These are phyloP conservation scores for Diplodia mutila DNA, from an alignment of 2,329 filamentous ascomycete genomes.

Conservation along the genomic window DNA sequence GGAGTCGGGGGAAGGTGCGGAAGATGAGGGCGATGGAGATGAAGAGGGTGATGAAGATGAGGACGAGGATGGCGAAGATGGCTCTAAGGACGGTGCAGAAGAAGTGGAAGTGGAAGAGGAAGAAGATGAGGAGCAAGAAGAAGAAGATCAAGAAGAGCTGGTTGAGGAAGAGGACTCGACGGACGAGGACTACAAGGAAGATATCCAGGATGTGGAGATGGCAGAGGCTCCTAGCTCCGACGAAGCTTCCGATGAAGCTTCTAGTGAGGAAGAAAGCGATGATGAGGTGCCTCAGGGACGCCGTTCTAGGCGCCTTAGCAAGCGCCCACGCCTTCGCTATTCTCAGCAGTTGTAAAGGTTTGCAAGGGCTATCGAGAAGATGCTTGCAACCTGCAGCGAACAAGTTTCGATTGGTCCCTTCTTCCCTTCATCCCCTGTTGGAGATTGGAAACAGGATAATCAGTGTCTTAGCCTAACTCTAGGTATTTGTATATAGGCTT, in stretches of 20 bases:
- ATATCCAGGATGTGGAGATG: background rate
- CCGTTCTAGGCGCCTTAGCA: background rate
- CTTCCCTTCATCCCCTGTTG: background rate
- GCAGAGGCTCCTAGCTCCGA: background rate
- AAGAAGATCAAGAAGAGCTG: background rate
- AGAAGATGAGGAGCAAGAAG: background rate
- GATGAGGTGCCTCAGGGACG: background rate
- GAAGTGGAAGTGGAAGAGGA: background rate
- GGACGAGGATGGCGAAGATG: background rate
- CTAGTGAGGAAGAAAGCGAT: background rate
- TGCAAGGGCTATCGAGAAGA: background rate
- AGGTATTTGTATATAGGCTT: background rate
- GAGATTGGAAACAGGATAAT: background rate
- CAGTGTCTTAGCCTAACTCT: background rate
- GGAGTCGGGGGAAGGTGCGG: background rate
- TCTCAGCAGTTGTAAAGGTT: background rate
- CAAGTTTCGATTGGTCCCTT: background rate
- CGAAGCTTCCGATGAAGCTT: background rate
- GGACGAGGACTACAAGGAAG: background rate
- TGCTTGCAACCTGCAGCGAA: background rate
- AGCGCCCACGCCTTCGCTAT: background rate
- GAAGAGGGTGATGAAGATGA: background rate
- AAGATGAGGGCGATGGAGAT: background rate
- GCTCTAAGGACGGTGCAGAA: background rate
- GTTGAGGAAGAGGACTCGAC: background rate